These are phyloP conservation scores for Pleurotus sapidus DNA, from an alignment of 768 basidiomycete species.

Conservation along the genomic window DNA sequence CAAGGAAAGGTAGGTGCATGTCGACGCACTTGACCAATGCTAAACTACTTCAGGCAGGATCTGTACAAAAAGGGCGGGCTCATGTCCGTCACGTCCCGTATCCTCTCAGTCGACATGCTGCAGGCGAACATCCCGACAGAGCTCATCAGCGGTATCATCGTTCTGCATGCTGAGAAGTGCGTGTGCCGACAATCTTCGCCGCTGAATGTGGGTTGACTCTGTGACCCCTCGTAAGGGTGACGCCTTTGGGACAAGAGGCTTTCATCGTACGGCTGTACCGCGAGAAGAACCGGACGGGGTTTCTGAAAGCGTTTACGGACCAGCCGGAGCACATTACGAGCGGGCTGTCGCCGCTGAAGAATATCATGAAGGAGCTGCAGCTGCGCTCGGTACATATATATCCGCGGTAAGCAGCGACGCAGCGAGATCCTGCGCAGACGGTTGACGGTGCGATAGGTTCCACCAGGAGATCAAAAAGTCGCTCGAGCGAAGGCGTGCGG, in stretches of 20 bases:
- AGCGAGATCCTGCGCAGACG: neutral
- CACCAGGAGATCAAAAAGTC: slow-evolving; percentile 84
- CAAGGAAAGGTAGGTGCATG: slow-evolving; percentile 67
- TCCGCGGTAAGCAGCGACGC: slow-evolving; percentile 59
- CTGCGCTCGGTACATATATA: slow-evolving; percentile 88
- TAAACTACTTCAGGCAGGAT: slow-evolving; percentile 56
- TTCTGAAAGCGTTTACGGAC: slow-evolving; percentile 96
- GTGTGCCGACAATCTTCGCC: slow-evolving; percentile 10
- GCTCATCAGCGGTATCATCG: slow-evolving; percentile 84
- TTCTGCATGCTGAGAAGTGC: slow-evolving; percentile 90
- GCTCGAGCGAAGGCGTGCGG: slow-evolving; percentile 80
- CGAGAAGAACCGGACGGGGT: slow-evolving; percentile 85
- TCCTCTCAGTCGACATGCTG: slow-evolving; percentile 93
- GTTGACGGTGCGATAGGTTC: slow-evolving; percentile 50
- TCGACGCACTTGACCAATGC: neutral
- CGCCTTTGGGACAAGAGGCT: slow-evolving; percentile 80
- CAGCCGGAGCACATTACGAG: slow-evolving; percentile 94
- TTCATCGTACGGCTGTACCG: slow-evolving; percentile 92
- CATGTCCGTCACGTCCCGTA: slow-evolving; percentile 89
- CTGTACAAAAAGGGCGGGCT: slow-evolving; percentile 88
- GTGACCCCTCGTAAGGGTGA: slow-evolving; percentile 54
- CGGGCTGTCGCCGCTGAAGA: slow-evolving; percentile 88
- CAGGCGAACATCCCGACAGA: slow-evolving; percentile 81
- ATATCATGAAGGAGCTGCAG: slow-evolving; percentile 91
- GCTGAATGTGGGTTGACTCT: neutral